A percentile compares a stretch with the other conserved stretches of the same genome.
phyloP scores from a whole-genome alignment of 1,284 basidiomycete species.

The Sparassis latifolia region DNA sequence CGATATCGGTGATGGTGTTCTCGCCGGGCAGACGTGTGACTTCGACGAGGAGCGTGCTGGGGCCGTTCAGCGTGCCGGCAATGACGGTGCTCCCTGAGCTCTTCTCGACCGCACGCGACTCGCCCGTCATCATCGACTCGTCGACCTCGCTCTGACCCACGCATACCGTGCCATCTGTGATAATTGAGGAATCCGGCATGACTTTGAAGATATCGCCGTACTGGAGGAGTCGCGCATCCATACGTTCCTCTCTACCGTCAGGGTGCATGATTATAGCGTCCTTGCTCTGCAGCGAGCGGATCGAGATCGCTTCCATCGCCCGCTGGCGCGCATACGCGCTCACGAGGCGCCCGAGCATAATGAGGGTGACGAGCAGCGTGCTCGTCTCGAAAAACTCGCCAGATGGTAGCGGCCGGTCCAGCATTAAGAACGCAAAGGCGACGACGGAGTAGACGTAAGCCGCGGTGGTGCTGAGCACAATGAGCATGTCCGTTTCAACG shows the following conservation, averaged over 20 bases:
- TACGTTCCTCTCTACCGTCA: conserved; percentile 14
- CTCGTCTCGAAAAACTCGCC: conserved; percentile 43
- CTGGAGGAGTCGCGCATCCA: conserved; percentile 32
- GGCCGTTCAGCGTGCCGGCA: conserved; percentile 35
- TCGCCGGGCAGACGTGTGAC: conserved; percentile 33
- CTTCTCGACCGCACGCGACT: conserved; percentile 36
- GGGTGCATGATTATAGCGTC: conserved; percentile 26
- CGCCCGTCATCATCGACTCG: conserved; percentile 41
- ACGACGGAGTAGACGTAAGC: conserved; percentile 40
- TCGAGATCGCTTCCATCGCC: conserved; percentile 29
- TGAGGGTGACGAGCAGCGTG: conserved; percentile 37
- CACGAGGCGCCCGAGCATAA: conserved; percentile 36
- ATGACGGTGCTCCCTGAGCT: conserved; percentile 27
- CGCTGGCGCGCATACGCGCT: conserved; percentile 34
- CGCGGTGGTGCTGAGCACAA: conserved; percentile 34
- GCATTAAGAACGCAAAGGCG: conserved; percentile 31
- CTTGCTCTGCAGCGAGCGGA: conserved; percentile 30
- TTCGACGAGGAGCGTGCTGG: conserved; percentile 30
- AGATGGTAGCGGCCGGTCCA: conserved; percentile 26
- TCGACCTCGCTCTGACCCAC: conserved; percentile 33
- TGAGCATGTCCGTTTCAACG: conserved; percentile 37
- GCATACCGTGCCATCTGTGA: conserved; percentile 37
- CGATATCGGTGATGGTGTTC: conserved; percentile 38
- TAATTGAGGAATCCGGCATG: conserved; percentile 28
- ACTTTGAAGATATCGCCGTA: conserved; percentile 34